Base-by-base conservation (phyloP, 768 basidiomycete genomes). In the Mrakia blollopis region DNA sequence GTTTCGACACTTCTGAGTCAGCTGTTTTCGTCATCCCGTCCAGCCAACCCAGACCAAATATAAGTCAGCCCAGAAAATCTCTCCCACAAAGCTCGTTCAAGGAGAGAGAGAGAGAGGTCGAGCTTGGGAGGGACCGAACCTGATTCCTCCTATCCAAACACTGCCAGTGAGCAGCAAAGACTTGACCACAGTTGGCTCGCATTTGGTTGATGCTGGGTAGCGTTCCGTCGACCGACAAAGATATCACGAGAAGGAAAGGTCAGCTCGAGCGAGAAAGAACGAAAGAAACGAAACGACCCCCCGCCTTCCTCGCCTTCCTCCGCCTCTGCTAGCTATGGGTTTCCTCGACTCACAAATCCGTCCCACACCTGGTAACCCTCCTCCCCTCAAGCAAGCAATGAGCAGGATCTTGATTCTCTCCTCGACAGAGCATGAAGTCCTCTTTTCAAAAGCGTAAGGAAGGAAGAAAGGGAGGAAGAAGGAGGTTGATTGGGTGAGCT, bases 381-480 rank as follows among this genome's bases (percentile, higher is more conserved):
- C 97, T 85, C 16, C 97, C 97, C 84, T 98, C 97, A 87, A 92
- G 92, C 85, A 98, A 82, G 84, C 97, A 99, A 83, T 95, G 93
- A 30, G 85, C 93, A 14, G 96, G 94, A 81, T 96, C 91, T 77
- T 91, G 88, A 82, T 88, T 91, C 86, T 98, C 95, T 32, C 89
- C 86, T 86, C 98, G 98, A 88, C 97, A 99, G 73, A 98, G 91
- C 93, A 98, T 96, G 81, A 93, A 93, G 86, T 93, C 92, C 88
- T 93, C 92, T 92, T n/a, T n/a, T n/a, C n/a, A n/a, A n/a, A n/a
- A n/a, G 82, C 44, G 71, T 3, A n/a, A 16, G 7, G 14, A 47
- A 7, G 25, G 47, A n/a, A 44, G 14, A 44, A n/a, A n/a, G n/a
- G n/a, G n/a, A n/a, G n/a, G n/a, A n/a, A n/a, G n/a, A n/a, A n/a